Conservation (phyloP, 1,284 basidiomycete genomes). For the Ustilago hordei region DNA sequence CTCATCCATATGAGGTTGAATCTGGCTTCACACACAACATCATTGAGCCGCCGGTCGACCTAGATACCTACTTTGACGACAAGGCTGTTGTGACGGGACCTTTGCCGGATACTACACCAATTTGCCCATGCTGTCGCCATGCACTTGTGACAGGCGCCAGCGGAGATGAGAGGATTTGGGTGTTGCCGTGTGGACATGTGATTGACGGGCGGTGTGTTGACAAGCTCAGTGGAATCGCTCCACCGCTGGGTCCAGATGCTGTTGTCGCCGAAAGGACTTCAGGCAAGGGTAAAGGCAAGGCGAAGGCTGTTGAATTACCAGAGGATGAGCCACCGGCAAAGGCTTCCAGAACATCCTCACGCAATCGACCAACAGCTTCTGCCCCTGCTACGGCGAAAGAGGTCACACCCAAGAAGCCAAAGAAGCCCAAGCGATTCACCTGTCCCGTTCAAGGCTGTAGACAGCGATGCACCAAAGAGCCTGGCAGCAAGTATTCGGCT, state of each 20-base stretch:
- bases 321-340: slow-evolving; percentile 27
- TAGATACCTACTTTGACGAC: slow-evolving; percentile 60
- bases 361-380: slow-evolving; percentile 17
- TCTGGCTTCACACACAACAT: slow-evolving; percentile 51
- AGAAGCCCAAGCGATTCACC: slow-evolving; percentile 49
- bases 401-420: slow-evolving; percentile 17
- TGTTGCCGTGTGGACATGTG: slow-evolving; percentile 63
- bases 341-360: slow-evolving; percentile 13
- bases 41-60: slow-evolving; percentile 64
- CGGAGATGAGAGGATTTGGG: slow-evolving; percentile 58
- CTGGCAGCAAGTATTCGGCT: slow-evolving; percentile 44
- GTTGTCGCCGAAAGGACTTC: not conserved
- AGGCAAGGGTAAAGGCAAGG: slow-evolving; percentile 38
- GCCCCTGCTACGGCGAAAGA: slow-evolving; percentile 5
- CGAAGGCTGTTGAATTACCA: slow-evolving; percentile 25
- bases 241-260: not conserved
- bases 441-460: slow-evolving; percentile 61
- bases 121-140: slow-evolving; percentile 58
- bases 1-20: slow-evolving; percentile 45
- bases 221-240: slow-evolving; percentile 40
- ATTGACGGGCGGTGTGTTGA: slow-evolving; percentile 62
- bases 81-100: slow-evolving; percentile 56
- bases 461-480: slow-evolving; percentile 57
- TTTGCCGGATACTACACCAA: slow-evolving; percentile 61
- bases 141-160: slow-evolving; percentile 56